Conservation (phyloP, 2,329 filamentous ascomycete genomes). For the Pseudocercospora crystallina region DNA sequence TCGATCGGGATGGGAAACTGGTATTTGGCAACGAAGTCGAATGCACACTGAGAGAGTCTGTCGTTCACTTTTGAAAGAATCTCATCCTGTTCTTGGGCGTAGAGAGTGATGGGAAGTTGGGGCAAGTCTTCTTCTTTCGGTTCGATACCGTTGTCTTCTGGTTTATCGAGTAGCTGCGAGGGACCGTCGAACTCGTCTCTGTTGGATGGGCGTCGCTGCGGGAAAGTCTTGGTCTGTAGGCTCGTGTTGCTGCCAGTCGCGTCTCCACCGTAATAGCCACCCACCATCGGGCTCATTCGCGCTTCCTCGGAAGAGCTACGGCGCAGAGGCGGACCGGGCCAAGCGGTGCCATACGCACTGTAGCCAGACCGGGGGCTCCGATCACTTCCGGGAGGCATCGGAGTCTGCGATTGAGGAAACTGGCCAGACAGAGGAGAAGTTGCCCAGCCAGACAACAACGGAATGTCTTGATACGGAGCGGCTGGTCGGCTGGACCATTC, state of each 20-base stretch:
- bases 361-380: constrained; percentile 26
- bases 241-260: constrained; percentile 23
- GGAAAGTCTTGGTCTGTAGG: constrained; percentile 28
- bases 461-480: constrained; percentile 26
- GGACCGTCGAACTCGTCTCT: constrained; percentile 88
- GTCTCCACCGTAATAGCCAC: constrained; percentile 27
- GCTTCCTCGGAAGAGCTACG: constrained; percentile 33
- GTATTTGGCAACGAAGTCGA: constrained; percentile 87
- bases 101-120: constrained; percentile 76
- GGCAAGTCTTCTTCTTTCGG: constrained; percentile 78
- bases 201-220: constrained; percentile 71
- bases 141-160: constrained; percentile 68
- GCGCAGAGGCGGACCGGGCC: constrained; percentile 27
- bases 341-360: constrained; percentile 26
- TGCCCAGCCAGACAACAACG: constrained; percentile 29
- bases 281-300: constrained; percentile 22
- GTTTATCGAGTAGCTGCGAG: constrained; percentile 75
- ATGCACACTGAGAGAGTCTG: constrained; percentile 79
- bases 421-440: constrained; percentile 27
- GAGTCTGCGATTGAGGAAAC: constrained; percentile 24
- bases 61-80: constrained; percentile 81
- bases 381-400: constrained; percentile 27
- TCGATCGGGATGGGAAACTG: constrained; percentile 85
- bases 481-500: constrained; percentile 29
- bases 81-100: constrained; percentile 80